Evolutionary conservation across 192 early-diverging fungal genomes (phyloP), one percentile per base, ranked within the genome.

Genomic region (Rhizoclosmatium sp.): DNA sequence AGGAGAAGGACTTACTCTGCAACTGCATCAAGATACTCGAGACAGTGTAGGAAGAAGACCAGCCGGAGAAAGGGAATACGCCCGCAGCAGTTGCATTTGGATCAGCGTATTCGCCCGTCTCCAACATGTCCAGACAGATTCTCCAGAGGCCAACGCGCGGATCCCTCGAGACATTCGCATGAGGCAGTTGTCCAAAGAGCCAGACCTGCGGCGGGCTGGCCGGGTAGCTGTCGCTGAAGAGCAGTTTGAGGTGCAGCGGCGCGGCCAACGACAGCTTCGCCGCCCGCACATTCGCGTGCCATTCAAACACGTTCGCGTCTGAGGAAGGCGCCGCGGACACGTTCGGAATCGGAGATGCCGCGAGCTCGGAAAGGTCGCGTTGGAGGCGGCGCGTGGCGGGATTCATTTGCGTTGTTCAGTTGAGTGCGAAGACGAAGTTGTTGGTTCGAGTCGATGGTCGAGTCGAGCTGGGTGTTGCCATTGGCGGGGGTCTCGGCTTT

Each of bases 71-170:
- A 2, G 75, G 62, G 49, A 76, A 76, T 5, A 64, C 66, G 4
- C 75, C 75, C 31, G 31, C 54, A 4, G 75, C 47, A 47, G 41
- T 23, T 4, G 9, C 12, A 9, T 19, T n/a, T 54, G 75, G 75
- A 59, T 76, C 65, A n/a, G 75, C 75, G n/a, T 76, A 76, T 16
- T 23, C 47, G 10, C 75, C 75, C 3, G 75, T 76, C 51, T 67
- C 75, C 7, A 76, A 47, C 75, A 76, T 76, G 40, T 76, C 75
- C 48, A 76, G 48, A 54, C 75, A 76, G 41, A 76, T 76, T n/a
- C 12, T 31, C 9, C 16, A 76, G 19, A 61, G 62, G 40, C 14
- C 12, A 1, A 39, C 48, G n/a, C 19, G 61, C 16, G 23, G 41
- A n/a, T 7, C 45, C 23, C 31, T 10, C n/a, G 14, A 14, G n/a